A percentile compares a stretch with the other conserved stretches of the same genome.
phyloP scores from a whole-genome alignment of 306 rosid genomes.

The Urtica urens region DNA sequence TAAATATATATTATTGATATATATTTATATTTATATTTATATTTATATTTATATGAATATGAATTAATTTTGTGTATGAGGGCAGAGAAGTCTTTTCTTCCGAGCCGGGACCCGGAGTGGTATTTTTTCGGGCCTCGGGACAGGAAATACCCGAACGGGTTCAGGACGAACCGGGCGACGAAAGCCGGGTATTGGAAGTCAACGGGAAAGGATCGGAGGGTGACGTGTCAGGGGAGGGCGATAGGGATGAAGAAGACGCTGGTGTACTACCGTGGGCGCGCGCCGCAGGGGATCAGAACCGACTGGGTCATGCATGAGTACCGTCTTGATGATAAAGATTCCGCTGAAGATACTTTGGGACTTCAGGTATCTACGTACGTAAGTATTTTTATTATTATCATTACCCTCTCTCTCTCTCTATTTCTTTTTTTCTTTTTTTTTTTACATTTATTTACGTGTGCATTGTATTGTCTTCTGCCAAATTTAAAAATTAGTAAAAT shows the following conservation, averaged over 20 bases:
- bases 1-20: slow-evolving; percentile 4
- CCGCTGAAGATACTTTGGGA: slow-evolving; percentile 53
- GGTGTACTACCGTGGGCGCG: slow-evolving; percentile 89
- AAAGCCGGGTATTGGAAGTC: slow-evolving; percentile 97
- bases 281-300: slow-evolving; percentile 95
- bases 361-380: slow-evolving; percentile 45
- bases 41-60: neutral
- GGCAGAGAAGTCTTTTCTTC: slow-evolving; percentile 79
- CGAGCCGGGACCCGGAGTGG: slow-evolving; percentile 99
- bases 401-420: neutral
- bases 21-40: neutral
- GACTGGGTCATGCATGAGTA: slow-evolving; percentile 99
- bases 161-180: slow-evolving; percentile 92
- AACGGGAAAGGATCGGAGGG: slow-evolving; percentile 84
- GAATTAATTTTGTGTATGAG: neutral
- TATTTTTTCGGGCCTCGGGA: slow-evolving; percentile 95
- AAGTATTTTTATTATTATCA: neutral
- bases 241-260: slow-evolving; percentile 98
- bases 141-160: slow-evolving; percentile 88
- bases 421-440: neutral
- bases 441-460: too few relatives aligned
- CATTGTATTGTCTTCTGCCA: too few relatives aligned
- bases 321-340: slow-evolving; percentile 80
- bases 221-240: slow-evolving; percentile 52
- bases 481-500: too few relatives aligned